Evolutionary conservation across 129 eudicot genomes (phyloP), one percentile per base, ranked within the genome.

Genomic region (Heracleum sosnowskyi): DNA sequence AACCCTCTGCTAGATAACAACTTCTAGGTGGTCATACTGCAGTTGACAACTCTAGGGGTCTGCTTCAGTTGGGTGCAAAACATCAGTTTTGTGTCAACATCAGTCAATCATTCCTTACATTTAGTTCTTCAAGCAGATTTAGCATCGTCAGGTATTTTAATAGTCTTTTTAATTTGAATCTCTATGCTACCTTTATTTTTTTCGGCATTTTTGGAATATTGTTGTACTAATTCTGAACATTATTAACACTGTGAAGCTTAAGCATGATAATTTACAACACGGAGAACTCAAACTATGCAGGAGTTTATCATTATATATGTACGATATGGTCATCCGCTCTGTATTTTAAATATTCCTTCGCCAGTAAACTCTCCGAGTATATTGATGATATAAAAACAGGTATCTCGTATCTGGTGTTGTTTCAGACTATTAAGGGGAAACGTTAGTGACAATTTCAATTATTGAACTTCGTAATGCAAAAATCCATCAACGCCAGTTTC

Each of bases 41-140:
- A 13, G 83, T 86, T 84, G 99, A 96, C 84, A 86, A 79, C 76
- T 88, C 96, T 0, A 96, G 90, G 85, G 99, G 99, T 79, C 83
- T 90, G 79, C 91, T 92, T 84, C 99, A 96, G 33, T 96, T 94
- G 97, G 97, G 97, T 92, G 53, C 97, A 96, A 81, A 96, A 97
- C 88, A 96, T 96, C 77, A 90, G 96, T 81, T 96, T 96, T 74
- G 85, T 92, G 73, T 88, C 97, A 1, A 77, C 90, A 53, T 89
- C 97, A 28, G 81, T 92, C 78, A 91, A 92, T 73, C 96, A 92
- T 86, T 96, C 99, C 37, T 74, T 96, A 44, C 97, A 92, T 72
- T 89, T 89, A 4, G 85, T 92, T 77, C 80, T 82, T 79, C 99
- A 90, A 85, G 97, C 96, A 9, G 99, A 96, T 85, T 90, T 87